Conservation (phyloP, 148 eudicot species). For the Chenopodium quinoa region DNA sequence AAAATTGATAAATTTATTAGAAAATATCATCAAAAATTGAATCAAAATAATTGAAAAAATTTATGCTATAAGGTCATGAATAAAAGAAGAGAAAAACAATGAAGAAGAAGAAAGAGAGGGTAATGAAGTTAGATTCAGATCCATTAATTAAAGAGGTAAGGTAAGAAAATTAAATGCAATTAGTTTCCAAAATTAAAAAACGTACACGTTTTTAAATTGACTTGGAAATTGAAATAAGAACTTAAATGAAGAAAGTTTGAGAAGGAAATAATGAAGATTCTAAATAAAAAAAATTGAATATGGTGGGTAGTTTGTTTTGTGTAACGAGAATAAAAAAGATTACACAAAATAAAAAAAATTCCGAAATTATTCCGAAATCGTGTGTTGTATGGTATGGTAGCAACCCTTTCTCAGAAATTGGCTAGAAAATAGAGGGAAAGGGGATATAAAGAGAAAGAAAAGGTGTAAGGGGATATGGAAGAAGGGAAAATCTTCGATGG, state of each 20-base stretch:
- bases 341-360: not conserved
- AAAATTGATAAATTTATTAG: not conserved
- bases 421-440: not conserved
- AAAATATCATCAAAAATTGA: not conserved
- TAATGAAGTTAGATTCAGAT: conserved; percentile 6
- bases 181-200: not conserved
- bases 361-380: too few species aligned
- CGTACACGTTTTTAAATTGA: conserved; percentile 9
- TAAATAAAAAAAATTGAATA: not conserved
- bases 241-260: not conserved
- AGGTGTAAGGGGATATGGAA: not conserved
- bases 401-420: not conserved
- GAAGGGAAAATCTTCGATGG: conserved; percentile 8
- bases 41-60: not conserved
- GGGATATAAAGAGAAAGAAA: not conserved
- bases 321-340: not conserved
- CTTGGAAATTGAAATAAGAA: not conserved
- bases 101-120: not conserved
- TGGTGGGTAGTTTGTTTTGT: not conserved
- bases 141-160: not conserved
- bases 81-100: too few species aligned
- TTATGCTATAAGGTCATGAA: not conserved
- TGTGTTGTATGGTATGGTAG: too few species aligned
- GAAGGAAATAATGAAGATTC: not conserved
- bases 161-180: not conserved